Base-by-base conservation (phyloP, 2,329 filamentous ascomycete genomes). In the Paraphaeosphaeria minitans region DNA sequence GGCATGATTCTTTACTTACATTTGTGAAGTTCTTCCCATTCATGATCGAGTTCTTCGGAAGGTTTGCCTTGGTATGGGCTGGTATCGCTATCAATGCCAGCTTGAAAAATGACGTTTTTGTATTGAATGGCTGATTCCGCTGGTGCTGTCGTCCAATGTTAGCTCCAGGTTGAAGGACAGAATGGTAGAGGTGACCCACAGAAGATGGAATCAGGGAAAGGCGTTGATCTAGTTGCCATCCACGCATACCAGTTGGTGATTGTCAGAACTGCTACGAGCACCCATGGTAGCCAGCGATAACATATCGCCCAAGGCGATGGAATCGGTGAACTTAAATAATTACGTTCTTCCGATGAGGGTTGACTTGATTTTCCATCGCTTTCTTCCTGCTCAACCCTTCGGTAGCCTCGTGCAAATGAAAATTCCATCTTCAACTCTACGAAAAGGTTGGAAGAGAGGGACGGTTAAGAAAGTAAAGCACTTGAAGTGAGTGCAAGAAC, bases 11-110 rank as follows among this genome's bases (percentile, higher is more conserved):
- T 27, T 5, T n/a, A 4, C 53, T 55, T 13, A 55, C 53, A 55
- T 48, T 49, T 41, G 29, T 55, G 37, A 14, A 55, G 12, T 21
- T 49, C 53, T 37, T 55, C 43, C 53, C 53, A 55, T 12, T 48
- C n/a, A 14, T 41, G 16, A 33, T 55, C 37, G 16, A 24, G 37
- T 27, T 49, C 53, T 19, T 27, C 10, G 19, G 43, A 46, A 19
- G 45, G 53, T 14, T n/a, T 22, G 5, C 53, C 53, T 55, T 55
- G 53, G 21, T 55, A 55, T 16, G 43, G 43, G n/a, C 53, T 55
- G 2, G 22, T 39, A 21, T 55, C 53, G n/a, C 45, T 46, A 12
- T 55, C 53, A 13, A 55, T 49, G 16, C 53, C 53, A 13, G 53
- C 53, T 7, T 35, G 45, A 21, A 39, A 55, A 33, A 55, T 45